A percentile compares a stretch with the other conserved stretches of the same genome.
Evolutionary conservation across 2,329 filamentous ascomycete species (phyloP).

Genomic region (Akanthomyces dipterigenus): DNA sequence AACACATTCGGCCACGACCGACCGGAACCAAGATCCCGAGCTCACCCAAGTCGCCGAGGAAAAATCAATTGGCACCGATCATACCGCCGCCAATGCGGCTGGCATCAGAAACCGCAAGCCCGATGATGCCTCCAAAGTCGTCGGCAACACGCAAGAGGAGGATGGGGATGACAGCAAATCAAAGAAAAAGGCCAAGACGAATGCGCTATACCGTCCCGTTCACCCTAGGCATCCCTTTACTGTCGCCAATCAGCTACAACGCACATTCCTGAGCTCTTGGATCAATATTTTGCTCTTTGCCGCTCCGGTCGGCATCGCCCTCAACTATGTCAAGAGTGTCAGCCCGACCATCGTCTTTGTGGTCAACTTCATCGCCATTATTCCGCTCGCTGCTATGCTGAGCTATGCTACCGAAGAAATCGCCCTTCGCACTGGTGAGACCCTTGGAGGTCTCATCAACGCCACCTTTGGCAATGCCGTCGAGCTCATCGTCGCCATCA

Average conservation of each 20-base stretch:
- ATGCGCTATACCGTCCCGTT: slow-evolving; percentile 37
- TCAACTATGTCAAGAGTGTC: slow-evolving; percentile 54
- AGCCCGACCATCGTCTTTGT: slow-evolving; percentile 65
- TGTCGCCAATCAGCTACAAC: slow-evolving; percentile 58
- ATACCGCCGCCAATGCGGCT: slow-evolving; percentile 17
- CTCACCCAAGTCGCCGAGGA: slow-evolving; percentile 17
- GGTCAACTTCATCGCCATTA: slow-evolving; percentile 89
- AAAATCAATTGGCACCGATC: slow-evolving; percentile 16
- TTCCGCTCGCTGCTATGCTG: slow-evolving; percentile 80
- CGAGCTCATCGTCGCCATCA: slow-evolving; percentile 81
- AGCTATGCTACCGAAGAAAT: slow-evolving; percentile 89
- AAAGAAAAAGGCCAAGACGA: slow-evolving; percentile 33
- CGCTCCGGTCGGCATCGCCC: slow-evolving; percentile 71
- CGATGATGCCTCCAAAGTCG: slow-evolving; percentile 19
- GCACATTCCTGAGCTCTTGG: slow-evolving; percentile 75
- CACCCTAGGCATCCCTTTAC: slow-evolving; percentile 52
- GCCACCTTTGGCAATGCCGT: slow-evolving; percentile 91
- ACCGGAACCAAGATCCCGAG: slow-evolving; percentile 13
- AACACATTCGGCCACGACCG: slow-evolving; percentile 5
- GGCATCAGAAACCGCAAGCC: slow-evolving; percentile 26
- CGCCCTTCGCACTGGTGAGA: slow-evolving; percentile 73
- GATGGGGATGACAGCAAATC: slow-evolving; percentile 27
- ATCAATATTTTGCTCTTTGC: slow-evolving; percentile 77
- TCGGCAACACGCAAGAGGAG: slow-evolving; percentile 10
- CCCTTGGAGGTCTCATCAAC: slow-evolving; percentile 80